Base-by-base conservation (phyloP, 2,329 filamentous ascomycete species). In the Plectosphaerella sp. region DNA sequence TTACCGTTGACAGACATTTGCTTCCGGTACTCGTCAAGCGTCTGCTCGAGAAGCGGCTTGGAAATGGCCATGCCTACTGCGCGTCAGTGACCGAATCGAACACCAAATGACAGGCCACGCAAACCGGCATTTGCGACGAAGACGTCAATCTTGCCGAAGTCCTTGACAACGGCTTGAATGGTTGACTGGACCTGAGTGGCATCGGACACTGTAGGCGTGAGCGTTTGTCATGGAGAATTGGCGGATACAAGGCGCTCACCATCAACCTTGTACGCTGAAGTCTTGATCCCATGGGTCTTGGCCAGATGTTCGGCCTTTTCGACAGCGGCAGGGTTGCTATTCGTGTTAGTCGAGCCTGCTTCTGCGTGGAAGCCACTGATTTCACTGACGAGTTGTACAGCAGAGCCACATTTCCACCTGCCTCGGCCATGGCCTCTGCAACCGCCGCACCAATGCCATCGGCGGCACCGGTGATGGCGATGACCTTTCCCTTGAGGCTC, bases 1-100 rank as follows among this genome's bases (percentile, higher is more conserved):
- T 49, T 60, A 77, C 76, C 73, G 50, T 82, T 82, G 1, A 82
- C 78, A 5, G 75, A 72, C 67, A 80, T 76, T 53, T 79, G 75
- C 52, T 71, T 70, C 35, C 62, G 64, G 57, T 80, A 82, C 56
- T 82, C 77, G 3, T 77, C 72, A 0, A 82, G 59, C 0, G 71
- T 75, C 56, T 76, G 73, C 48, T 84, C 79, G 1, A 82, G 63
- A 14, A 84, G 74, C 0, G 77, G 73, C 58, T 83, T 81, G 0
- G 75, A 78, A 28, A 77, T 79, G 5, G 73, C 73, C 65, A 77
- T 79, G 16, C 76, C 67, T 58, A 3, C 4, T 2, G 6, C 3
- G 3, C 8, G 6, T 18, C 4, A 12, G 24, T 3, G 18, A 16
- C 1, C 45, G 6, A 45, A 41, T 46, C 3, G 11, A 14, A 1